Evolutionary conservation across 169 alveolate genomes (phyloP), one percentile per base, ranked within the genome.

Genomic region (Theileria sp.): DNA sequence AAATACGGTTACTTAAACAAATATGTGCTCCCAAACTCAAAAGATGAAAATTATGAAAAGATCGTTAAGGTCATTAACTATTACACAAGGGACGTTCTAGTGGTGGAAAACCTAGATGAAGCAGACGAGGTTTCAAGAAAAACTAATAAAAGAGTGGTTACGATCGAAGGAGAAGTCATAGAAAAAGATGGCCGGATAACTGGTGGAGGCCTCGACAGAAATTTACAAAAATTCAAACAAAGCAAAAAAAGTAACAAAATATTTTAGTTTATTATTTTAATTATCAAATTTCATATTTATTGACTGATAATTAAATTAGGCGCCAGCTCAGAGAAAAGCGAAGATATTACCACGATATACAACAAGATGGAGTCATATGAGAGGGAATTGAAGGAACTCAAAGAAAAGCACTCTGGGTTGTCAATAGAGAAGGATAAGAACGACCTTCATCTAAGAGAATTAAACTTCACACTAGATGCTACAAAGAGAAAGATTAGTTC

Each of bases 101-200:
- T 96, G 3, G 94, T 95, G 26, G 93, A 92, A 17, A 87, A 85
- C 72, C 88, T 97, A 10, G 97, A 95, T 9, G 91, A 70, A 26
- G 98, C 98, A 13, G 91, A 94, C 36, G 84, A 81, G 67, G 92
- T 96, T 8, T 96, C 95, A 1, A 96, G 94, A 88, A 54, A 82
- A 21, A 91, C 85, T 69, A 92, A 96, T 60, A 87, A 92, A 77
- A 93, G 98, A 79, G 98, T 96, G 0, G 99, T 96, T 0, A 96
- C 98, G 23, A 50, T 94, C 30, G 90, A 92, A 64, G 99, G 99
- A 1, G 97, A 95, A 79, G 70, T 97, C 23, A 94, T 96, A 12
- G 98, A 97, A 70, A 88, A 92, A 15, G 94, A 96, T 26, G 99
- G 99, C 25, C 93, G 97, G 3, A 94, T 97, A 96, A 89, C 95